Conservation (phyloP, 2,329 filamentous ascomycete genomes). For the Penicillium sp. region DNA sequence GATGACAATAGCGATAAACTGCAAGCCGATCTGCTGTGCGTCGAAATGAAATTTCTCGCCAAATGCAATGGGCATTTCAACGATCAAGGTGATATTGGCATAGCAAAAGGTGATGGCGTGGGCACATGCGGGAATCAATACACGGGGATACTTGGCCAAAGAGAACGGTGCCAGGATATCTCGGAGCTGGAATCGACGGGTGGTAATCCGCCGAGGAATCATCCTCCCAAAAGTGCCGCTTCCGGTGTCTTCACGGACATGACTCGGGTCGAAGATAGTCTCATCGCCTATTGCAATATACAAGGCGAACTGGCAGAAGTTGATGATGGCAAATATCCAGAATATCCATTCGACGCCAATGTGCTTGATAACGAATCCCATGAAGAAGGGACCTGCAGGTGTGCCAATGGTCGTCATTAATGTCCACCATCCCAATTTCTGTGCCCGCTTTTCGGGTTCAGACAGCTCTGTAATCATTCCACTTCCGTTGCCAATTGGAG, state of each 20-base stretch:
- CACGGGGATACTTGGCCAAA: conserved; percentile 44
- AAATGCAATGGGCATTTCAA: conserved; percentile 61
- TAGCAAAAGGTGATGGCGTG: conserved; percentile 60
- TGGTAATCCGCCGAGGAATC: conserved; percentile 49
- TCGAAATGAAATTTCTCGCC: conserved; percentile 56
- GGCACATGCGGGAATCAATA: conserved; percentile 51
- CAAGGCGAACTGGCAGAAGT: conserved; percentile 53
- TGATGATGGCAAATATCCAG: conserved; percentile 58
- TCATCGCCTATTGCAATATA: conserved; percentile 56
- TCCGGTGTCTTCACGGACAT: conserved; percentile 16
- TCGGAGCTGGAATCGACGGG: conserved; percentile 41
- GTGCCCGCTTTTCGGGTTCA: conserved; percentile 52
- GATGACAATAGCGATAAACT: conserved; percentile 58
- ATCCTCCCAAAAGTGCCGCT: conserved; percentile 38
- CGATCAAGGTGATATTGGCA: conserved; percentile 52
- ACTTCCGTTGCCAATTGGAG: conserved; percentile 53
- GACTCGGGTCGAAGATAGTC: conserved; percentile 51
- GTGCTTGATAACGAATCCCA: conserved; percentile 47
- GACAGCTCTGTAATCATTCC: conserved; percentile 56
- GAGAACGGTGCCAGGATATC: conserved; percentile 54
- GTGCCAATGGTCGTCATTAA: conserved; percentile 50
- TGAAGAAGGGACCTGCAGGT: conserved; percentile 36
- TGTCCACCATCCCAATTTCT: conserved; percentile 57
- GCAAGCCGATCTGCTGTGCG: conserved; percentile 57
- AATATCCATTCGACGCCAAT: conserved; percentile 59